Evolutionary conservation across 371 early-diverging fungal species (phyloP).

Genomic region (Apophysomyces ossiformis): DNA sequence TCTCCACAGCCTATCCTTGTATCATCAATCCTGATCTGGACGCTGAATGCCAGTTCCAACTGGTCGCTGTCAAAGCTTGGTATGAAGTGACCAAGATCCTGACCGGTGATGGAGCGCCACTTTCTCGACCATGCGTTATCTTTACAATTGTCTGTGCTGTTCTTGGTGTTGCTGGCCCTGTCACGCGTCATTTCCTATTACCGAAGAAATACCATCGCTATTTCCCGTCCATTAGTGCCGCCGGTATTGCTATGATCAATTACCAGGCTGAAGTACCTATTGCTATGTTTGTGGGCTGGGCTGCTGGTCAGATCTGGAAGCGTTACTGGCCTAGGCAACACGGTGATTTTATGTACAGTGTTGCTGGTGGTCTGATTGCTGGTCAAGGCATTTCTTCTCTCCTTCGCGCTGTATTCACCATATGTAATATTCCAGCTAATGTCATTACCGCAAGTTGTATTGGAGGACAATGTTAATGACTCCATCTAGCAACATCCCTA

Average conservation of each 20-base stretch:
- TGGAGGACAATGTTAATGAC: no score
- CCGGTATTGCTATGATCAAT: slow-evolving; percentile 61
- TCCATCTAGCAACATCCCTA: no score
- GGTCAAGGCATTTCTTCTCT: slow-evolving; percentile 74
- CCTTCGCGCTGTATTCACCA: slow-evolving; percentile 55
- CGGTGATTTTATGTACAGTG: slow-evolving; percentile 46
- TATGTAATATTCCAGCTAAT: slow-evolving; percentile 29
- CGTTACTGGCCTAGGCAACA: slow-evolving; percentile 24
- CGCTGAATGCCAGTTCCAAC: slow-evolving; percentile 56
- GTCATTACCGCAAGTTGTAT: slow-evolving; percentile 27
- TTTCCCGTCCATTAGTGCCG: slow-evolving; percentile 56
- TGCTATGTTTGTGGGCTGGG: slow-evolving; percentile 54
- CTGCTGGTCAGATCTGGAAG: slow-evolving; percentile 45
- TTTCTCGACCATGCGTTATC: slow-evolving; percentile 33
- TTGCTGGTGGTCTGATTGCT: slow-evolving; percentile 69
- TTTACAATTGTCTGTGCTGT: slow-evolving; percentile 41
- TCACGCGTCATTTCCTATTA: slow-evolving; percentile 43
- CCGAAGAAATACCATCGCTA: slow-evolving; percentile 40
- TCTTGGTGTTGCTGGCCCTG: slow-evolving; percentile 38
- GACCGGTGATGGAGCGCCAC: slow-evolving; percentile 41
- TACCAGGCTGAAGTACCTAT: slow-evolving; percentile 41
- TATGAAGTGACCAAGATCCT: slow-evolving; percentile 58
- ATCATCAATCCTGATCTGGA: slow-evolving; percentile 30
- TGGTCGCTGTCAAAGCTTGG: slow-evolving; percentile 72
- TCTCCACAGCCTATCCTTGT: slow-evolving; percentile 49